Evolutionary conservation across 164 flowering plant species (phyloP).

Genomic region (Macadamia integrifolia): DNA sequence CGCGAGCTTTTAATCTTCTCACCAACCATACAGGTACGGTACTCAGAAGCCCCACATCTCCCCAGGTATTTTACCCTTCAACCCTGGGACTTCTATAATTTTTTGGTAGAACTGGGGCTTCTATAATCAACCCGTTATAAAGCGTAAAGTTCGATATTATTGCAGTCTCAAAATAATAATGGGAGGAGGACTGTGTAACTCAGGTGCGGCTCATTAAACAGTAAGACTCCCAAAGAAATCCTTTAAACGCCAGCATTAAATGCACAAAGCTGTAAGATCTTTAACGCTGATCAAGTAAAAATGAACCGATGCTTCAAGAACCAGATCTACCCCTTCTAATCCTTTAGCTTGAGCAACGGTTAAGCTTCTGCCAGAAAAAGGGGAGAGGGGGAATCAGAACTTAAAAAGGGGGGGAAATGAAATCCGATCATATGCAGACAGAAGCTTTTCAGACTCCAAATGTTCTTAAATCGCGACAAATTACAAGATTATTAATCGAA

Average conservation of each 20-base stretch:
- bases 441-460: background rate
- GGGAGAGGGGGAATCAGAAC: background rate
- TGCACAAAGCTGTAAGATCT: constrained; percentile 2
- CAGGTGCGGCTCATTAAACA: background rate
- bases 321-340: background rate
- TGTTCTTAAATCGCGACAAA: background rate
- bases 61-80: background rate
- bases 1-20: constrained; percentile 5
- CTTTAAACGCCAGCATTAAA: background rate
- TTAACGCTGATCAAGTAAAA: background rate
- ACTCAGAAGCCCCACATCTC: background rate
- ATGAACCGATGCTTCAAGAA: background rate
- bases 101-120: too few species aligned
- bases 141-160: background rate
- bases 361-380: background rate
- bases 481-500: background rate
- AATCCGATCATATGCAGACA: background rate
- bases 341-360: background rate
- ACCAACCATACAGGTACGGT: constrained; percentile 15
- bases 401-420: background rate
- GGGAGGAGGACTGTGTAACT: background rate
- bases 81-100: background rate
- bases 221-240: background rate
- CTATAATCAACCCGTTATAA: background rate
- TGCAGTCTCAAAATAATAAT: background rate